Evolutionary conservation across 306 rosid species (phyloP).

Genomic region (Acmispon strigosus): DNA sequence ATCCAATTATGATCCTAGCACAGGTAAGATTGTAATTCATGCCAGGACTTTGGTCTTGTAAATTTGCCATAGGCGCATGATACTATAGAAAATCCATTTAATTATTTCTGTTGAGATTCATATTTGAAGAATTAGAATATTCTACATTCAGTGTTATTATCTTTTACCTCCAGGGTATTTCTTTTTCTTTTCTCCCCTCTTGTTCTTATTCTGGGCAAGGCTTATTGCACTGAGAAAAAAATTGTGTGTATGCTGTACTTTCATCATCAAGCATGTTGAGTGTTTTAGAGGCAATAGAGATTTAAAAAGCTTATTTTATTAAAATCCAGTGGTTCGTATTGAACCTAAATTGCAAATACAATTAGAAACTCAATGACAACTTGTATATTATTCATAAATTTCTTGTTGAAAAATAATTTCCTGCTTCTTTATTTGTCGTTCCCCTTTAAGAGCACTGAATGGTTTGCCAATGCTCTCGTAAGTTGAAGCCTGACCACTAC

Average conservation of each 20-base stretch:
- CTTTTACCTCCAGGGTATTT: neutral
- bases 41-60: neutral
- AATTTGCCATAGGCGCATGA: neutral
- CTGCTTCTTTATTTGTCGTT: neutral
- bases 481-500: neutral
- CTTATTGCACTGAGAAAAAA: neutral
- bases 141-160: too few species aligned
- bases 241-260: neutral
- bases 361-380: neutral
- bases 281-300: neutral
- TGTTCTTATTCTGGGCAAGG: neutral
- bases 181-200: neutral
- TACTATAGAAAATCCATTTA: neutral
- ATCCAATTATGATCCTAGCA: neutral
- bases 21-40: neutral
- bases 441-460: neutral
- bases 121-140: neutral
- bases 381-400: neutral
- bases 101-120: neutral
- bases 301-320: constrained; percentile 6
- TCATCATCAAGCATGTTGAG: neutral
- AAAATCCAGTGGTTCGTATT: neutral
- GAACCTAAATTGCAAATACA: neutral
- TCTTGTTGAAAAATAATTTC: neutral
- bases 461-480: neutral